phyloP scores from a whole-genome alignment of 1,284 basidiomycete genomes.

The Fomitopsis pinicola region DNA sequence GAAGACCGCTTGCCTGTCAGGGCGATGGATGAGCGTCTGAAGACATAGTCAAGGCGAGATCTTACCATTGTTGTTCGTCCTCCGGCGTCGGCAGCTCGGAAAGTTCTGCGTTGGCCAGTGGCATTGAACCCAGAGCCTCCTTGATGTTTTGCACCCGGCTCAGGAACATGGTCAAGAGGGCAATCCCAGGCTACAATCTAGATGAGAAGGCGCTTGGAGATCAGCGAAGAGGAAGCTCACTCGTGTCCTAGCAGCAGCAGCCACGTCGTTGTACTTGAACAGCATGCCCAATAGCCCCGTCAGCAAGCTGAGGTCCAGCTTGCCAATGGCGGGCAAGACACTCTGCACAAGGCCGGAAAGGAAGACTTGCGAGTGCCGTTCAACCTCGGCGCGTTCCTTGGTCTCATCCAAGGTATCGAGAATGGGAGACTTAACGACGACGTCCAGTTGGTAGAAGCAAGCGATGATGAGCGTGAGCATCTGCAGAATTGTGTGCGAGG shows the following conservation, averaged over 20 bases:
- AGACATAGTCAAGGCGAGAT: background rate
- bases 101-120: slow-evolving; percentile 41
- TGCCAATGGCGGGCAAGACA: slow-evolving; percentile 79
- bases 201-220: slow-evolving; percentile 1
- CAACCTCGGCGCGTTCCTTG: slow-evolving; percentile 67
- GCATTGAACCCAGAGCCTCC: slow-evolving; percentile 45
- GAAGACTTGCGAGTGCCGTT: slow-evolving; percentile 88
- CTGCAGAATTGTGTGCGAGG: slow-evolving; percentile 77
- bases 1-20: slow-evolving; percentile 75
- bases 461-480: slow-evolving; percentile 91
- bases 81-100: slow-evolving; percentile 58
- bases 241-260: slow-evolving; percentile 69
- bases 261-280: slow-evolving; percentile 78
- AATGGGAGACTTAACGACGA: slow-evolving; percentile 71
- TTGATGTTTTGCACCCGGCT: slow-evolving; percentile 91
- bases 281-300: slow-evolving; percentile 85
- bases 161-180: slow-evolving; percentile 88
- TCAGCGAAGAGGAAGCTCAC: slow-evolving; percentile 34
- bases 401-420: slow-evolving; percentile 69
- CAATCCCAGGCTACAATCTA: slow-evolving; percentile 77
- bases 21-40: background rate
- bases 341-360: slow-evolving; percentile 83
- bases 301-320: slow-evolving; percentile 77
- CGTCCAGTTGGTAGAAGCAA: slow-evolving; percentile 91
- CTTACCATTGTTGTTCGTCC: slow-evolving; percentile 79